Base-by-base conservation (phyloP, 352 stramenopile species). In the Globisporangium abappressorium region DNA sequence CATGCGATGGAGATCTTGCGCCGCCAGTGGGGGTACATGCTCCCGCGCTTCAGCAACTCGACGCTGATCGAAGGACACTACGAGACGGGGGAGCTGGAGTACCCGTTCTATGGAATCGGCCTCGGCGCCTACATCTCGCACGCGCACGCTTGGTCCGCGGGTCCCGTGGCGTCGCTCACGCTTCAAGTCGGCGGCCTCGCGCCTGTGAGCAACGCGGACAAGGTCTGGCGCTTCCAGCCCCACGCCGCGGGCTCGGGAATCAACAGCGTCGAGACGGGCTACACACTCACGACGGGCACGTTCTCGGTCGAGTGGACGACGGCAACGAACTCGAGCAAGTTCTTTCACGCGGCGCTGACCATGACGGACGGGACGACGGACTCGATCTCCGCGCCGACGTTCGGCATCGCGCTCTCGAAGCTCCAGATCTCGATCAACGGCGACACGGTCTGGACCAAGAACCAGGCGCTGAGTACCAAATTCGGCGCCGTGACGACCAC, bases 1-100 rank as follows among this genome's bases (percentile, higher is more conserved):
- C 22, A 5, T 30, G 53, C 12, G 12, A 57, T 57, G 53, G 53
- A 57, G 24, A 57, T 57, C 53, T 9, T 22, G 53, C 26, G 26
- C 14, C 53, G 53, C 24, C n/a, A 57, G 53, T 57, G 26, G 53
- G 51, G 53, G 53, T 57, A 57, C 53, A 57, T 57, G 24, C 53
- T 38, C 24, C 15, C 3, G 26, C 24, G 53, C 26, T 57, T 57
- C 53, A 57, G 24, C 24, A 57, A 58, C 26, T 58, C 26, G 26
- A 58, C 53, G 14, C 53, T 58, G 5, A 26, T 41, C 26, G 26
- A 58, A 58, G 26, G 53, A 1, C 38, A 24, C 53, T 28, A 14
- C 5, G 53, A 58, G 7, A 58, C 53, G 5, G 53, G 53, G 14
- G 53, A 58, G 53, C 53, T 58, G 15, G 53, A 58, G 26, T 58